These are phyloP conservation scores for Thymus quinquecostatus DNA, from an alignment of 257 asterid genomes.

Conservation along the genomic window DNA sequence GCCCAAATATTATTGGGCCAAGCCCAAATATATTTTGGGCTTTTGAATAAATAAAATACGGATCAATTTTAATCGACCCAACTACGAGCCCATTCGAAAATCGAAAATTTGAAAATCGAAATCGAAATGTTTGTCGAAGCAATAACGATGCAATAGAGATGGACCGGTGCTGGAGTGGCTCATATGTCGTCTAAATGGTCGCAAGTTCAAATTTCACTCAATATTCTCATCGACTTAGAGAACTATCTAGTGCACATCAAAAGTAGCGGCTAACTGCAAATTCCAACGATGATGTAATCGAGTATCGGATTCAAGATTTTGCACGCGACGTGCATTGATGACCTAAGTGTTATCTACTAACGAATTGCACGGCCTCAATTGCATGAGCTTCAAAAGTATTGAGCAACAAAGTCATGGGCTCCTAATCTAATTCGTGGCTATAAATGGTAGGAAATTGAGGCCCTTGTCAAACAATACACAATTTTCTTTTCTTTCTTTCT, in stretches of 20 bases:
- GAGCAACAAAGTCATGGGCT: constrained; percentile 23
- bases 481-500: no score
- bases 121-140: no score
- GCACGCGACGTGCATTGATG: background rate
- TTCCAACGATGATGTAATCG: background rate
- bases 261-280: no score
- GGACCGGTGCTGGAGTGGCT: no score
- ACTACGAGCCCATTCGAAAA: background rate
- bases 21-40: constrained; percentile 3
- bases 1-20: background rate
- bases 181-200: no score
- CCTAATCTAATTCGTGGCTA: constrained; percentile 1
- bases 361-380: constrained; percentile 12
- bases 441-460: constrained; percentile 8
- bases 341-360: constrained; percentile 20
- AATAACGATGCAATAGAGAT: no score
- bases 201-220: no score
- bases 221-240: no score
- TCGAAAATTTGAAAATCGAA: no score
- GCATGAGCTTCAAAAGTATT: constrained; percentile 24
- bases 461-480: background rate
- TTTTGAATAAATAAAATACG: no score
- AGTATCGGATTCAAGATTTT: background rate
- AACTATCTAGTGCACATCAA: no score
- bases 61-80: background rate